Evolutionary conservation across 306 rosid species (phyloP).

Genomic region (Bauhinia variegata): DNA sequence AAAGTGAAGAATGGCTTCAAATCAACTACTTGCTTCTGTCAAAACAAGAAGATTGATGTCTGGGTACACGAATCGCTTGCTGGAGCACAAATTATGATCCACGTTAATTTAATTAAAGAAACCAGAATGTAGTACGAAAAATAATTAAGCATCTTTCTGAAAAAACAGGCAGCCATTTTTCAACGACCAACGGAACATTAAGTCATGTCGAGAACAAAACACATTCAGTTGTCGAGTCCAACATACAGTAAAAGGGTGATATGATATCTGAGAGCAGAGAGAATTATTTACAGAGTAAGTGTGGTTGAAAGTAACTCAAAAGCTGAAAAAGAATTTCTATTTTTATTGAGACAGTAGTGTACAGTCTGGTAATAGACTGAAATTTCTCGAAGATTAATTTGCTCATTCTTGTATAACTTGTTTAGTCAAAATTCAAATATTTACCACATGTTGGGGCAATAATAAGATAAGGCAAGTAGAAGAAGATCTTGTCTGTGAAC

Average conservation of each 20-base stretch:
- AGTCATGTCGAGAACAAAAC: background rate
- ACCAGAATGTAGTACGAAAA: background rate
- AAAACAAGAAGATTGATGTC: background rate
- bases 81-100: background rate
- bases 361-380: conserved; percentile 20
- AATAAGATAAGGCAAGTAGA: conserved; percentile 7
- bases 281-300: too few relatives aligned
- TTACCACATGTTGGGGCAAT: conserved; percentile 1
- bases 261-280: conserved; percentile 1
- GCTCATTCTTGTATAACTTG: background rate
- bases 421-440: conserved; percentile 20
- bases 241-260: background rate
- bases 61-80: too few relatives aligned
- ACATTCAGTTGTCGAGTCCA: background rate
- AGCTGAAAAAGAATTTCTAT: background rate
- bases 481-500: background rate
- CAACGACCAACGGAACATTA: background rate
- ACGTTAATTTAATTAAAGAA: background rate
- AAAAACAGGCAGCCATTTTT: background rate
- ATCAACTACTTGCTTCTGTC: background rate
- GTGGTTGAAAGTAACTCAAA: background rate
- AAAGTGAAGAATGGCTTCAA: conserved; percentile 2
- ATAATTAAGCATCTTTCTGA: too few relatives aligned
- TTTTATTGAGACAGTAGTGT: conserved; percentile 10
- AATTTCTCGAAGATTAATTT: background rate